Conservation (phyloP, 2,329 filamentous ascomycete genomes). For the Fusarium sp. region DNA sequence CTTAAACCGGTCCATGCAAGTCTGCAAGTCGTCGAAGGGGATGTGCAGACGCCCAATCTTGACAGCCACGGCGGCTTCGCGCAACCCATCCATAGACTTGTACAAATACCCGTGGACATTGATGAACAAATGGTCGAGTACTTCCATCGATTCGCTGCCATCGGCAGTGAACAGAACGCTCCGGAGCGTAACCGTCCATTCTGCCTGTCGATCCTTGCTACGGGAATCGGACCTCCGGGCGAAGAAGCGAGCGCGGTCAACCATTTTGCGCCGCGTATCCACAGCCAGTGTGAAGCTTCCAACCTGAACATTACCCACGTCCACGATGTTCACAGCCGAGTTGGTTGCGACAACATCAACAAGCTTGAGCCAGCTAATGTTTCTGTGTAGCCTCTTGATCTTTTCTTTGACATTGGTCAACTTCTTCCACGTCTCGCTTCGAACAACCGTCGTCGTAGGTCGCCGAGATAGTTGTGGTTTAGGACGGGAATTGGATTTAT, state of each 20-base stretch:
- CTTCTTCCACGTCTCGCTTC: conserved; percentile 83
- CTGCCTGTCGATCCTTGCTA: conserved; percentile 77
- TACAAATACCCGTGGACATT: conserved; percentile 94
- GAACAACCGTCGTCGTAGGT: conserved; percentile 46
- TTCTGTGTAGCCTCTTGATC: conserved; percentile 86
- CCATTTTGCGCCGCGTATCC: conserved; percentile 91
- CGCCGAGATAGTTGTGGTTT: conserved; percentile 30
- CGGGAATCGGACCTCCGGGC: conserved; percentile 75
- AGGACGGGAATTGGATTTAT: conserved; percentile 43
- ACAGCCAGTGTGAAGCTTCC: conserved; percentile 88
- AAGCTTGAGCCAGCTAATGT: conserved; percentile 89
- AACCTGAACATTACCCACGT: conserved; percentile 86
- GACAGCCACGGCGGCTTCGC: conserved; percentile 89
- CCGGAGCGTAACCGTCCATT: conserved; percentile 90
- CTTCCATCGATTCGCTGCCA: conserved; percentile 84
- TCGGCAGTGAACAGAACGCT: conserved; percentile 92
- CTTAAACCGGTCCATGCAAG: conserved; percentile 70
- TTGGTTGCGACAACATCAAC: conserved; percentile 90
- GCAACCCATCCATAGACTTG: conserved; percentile 84
- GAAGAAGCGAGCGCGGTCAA: conserved; percentile 90
- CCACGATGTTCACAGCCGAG: conserved; percentile 79
- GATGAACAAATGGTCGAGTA: conserved; percentile 87
- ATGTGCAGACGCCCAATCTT: conserved; percentile 93
- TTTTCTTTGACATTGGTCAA: conserved; percentile 84
- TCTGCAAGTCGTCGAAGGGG: conserved; percentile 86